A percentile compares a stretch with the other conserved stretches of the same genome.
These are phyloP conservation scores for Emmonsia crescens DNA, from an alignment of 2,329 filamentous ascomycete genomes.

Conservation along the genomic window DNA sequence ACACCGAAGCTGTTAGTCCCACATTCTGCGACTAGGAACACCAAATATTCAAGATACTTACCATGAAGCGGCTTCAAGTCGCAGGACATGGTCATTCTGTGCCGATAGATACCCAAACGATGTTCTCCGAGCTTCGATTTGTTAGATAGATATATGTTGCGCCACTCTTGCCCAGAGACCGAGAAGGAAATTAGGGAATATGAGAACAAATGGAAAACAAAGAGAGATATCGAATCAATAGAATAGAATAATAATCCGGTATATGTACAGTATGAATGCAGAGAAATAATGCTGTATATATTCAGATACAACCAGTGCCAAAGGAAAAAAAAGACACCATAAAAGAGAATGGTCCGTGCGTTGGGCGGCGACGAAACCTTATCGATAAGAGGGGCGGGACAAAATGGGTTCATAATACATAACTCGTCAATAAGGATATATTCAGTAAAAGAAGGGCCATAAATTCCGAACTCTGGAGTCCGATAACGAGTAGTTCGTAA, in stretches of 20 bases:
- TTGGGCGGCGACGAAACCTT: background rate
- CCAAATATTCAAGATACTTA: constrained; percentile 22
- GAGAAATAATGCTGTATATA: background rate
- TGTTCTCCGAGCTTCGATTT: background rate
- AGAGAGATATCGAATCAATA: constrained; percentile 2
- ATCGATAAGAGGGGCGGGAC: background rate
- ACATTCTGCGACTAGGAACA: constrained; percentile 21
- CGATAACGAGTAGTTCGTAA: background rate
- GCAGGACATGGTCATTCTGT: constrained; percentile 22
- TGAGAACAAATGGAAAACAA: background rate
- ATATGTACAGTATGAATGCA: constrained; percentile 8
- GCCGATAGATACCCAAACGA: background rate
- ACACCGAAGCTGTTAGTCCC: background rate
- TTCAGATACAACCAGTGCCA: background rate
- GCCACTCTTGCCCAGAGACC: background rate
- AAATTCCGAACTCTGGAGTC: background rate
- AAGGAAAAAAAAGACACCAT: constrained; percentile 10
- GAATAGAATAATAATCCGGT: background rate
- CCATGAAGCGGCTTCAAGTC: constrained; percentile 29
- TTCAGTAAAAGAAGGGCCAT: background rate
- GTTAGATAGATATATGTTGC: background rate
- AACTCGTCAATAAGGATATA: background rate
- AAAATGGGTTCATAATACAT: background rate
- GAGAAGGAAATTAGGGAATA: background rate
- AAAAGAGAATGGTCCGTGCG: constrained; percentile 8